phyloP scores from a whole-genome alignment of 2,329 filamentous ascomycete species.

The Ambrosiella xylebori region DNA sequence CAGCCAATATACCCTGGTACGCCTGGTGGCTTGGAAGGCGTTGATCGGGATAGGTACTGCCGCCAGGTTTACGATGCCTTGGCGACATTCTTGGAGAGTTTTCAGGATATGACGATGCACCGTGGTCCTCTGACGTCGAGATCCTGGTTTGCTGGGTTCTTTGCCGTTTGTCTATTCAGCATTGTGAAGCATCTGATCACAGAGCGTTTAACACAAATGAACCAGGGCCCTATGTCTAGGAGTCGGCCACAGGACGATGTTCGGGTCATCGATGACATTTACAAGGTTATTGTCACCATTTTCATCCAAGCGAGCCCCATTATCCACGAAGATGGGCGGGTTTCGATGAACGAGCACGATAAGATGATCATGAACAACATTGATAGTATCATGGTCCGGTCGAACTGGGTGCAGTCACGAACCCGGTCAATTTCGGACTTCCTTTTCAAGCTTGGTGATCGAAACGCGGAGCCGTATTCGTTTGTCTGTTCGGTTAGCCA shows the following conservation, averaged over 20 bases:
- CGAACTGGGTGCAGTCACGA: conserved; percentile 29
- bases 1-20: conserved; percentile 16
- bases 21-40: conserved; percentile 23
- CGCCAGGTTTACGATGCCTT: conserved; percentile 33
- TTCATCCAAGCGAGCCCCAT: conserved; percentile 28
- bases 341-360: conserved; percentile 29
- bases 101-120: conserved; percentile 29
- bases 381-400: conserved; percentile 28
- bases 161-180: conserved; percentile 42
- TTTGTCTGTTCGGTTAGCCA: conserved; percentile 4
- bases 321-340: conserved; percentile 27
- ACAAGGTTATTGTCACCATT: conserved; percentile 33
- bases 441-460: conserved; percentile 30
- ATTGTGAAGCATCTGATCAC: conserved; percentile 32
- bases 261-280: conserved; percentile 27
- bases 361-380: conserved; percentile 26
- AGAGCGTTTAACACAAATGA: conserved; percentile 15
- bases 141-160: conserved; percentile 34
- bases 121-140: conserved; percentile 24
- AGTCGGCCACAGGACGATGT: conserved; percentile 14
- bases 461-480: conserved; percentile 20
- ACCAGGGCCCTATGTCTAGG: conserved; percentile 10
- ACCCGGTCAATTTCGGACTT: conserved; percentile 33
- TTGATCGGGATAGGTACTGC: conserved; percentile 30
- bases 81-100: conserved; percentile 33